Evolutionary conservation across 305 asterid genomes (phyloP).

Genomic region (Solanum aculeatissimum): DNA sequence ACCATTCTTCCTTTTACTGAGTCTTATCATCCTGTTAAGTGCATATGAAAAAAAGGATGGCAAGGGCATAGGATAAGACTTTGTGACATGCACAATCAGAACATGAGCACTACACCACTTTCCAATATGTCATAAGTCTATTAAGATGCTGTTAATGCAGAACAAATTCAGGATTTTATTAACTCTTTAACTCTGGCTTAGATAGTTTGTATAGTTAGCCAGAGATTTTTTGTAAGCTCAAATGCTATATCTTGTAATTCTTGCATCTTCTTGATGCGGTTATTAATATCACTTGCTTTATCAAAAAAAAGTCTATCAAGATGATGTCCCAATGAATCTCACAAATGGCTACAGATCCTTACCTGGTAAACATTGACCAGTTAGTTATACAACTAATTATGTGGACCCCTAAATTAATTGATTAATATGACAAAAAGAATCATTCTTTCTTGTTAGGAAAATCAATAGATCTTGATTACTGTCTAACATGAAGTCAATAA

Average conservation of each 20-base stretch:
- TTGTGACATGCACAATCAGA: background rate
- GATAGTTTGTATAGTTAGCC: too few species aligned
- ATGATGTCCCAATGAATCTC: background rate
- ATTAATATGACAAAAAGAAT: background rate
- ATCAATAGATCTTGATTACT: background rate
- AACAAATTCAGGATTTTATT: too few species aligned
- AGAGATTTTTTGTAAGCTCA: too few species aligned
- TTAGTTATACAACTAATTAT: background rate
- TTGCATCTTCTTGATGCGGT: too few species aligned
- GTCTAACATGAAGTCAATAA: background rate
- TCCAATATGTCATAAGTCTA: background rate
- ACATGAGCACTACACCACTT: background rate
- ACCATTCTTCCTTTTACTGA: background rate
- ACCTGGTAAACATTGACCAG: background rate
- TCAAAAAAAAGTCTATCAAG: background rate
- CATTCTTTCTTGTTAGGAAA: background rate
- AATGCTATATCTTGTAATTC: too few species aligned
- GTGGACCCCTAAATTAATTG: background rate
- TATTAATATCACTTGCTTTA: too few species aligned
- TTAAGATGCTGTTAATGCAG: background rate
- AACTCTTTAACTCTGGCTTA: too few species aligned
- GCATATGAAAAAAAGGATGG: background rate
- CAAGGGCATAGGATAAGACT: background rate
- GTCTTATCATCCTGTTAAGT: background rate
- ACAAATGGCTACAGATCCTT: background rate